Percentiles rank a stretch among this genome's conserved stretches.
phyloP scores from a whole-genome alignment of 768 basidiomycete species.

The Lactifluus subvellereus region DNA sequence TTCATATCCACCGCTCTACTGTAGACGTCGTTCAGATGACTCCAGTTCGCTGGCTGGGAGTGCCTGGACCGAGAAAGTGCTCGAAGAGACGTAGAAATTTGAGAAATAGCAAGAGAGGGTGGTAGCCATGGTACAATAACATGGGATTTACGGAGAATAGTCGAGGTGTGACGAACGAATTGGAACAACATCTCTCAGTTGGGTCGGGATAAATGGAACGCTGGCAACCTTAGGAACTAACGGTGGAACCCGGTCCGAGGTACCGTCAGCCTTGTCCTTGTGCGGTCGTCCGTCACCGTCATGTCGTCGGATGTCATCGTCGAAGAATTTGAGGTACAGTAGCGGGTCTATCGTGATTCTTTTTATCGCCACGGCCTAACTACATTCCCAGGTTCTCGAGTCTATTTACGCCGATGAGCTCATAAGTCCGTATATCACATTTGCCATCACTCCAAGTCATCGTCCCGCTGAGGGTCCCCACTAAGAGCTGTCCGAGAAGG shows the following conservation, averaged over 20 bases:
- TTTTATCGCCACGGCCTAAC: constrained; percentile 1
- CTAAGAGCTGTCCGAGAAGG: constrained; percentile 79
- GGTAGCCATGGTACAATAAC: background rate
- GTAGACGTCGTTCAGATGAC: constrained; percentile 14
- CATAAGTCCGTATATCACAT: constrained; percentile 58
- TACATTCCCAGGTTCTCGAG: constrained; percentile 67
- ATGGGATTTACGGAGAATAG: background rate
- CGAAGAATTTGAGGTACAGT: constrained; percentile 84
- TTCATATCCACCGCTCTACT: background rate
- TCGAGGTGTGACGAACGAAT: background rate
- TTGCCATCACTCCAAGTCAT: constrained; percentile 23
- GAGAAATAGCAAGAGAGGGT: background rate
- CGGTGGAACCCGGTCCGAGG: constrained; percentile 3
- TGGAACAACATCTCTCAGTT: constrained; percentile 8
- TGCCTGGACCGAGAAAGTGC: background rate
- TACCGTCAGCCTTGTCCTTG: background rate
- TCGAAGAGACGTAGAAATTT: background rate
- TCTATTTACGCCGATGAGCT: constrained; percentile 95
- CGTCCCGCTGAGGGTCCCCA: constrained; percentile 42
- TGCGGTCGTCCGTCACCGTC: constrained; percentile 6
- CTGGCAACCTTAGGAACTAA: no score
- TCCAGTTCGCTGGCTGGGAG: constrained; percentile 13
- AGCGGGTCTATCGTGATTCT: constrained; percentile 18
- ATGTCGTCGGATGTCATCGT: constrained; percentile 67
- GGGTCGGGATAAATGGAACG: background rate